phyloP scores from a whole-genome alignment of 129 eudicot species.

The Centaurea solstitialis region DNA sequence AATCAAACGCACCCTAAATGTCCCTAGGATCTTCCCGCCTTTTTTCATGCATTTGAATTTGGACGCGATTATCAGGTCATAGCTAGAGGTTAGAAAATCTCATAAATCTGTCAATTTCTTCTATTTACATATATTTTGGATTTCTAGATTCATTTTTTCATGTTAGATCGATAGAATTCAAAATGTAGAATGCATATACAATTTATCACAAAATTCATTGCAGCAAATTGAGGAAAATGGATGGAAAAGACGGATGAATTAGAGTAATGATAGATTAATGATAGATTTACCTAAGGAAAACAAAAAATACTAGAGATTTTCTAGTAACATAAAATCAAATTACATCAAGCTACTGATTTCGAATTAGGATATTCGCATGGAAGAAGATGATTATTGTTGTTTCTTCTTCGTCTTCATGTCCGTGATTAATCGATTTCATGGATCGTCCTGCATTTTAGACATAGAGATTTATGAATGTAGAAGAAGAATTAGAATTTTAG shows the following conservation, averaged over 20 bases:
- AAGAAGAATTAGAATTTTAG: slow-evolving; percentile 4
- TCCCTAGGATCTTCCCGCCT: too few species aligned
- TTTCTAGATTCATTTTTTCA: too few species aligned
- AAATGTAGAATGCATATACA: neutral
- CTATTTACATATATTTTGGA: too few species aligned
- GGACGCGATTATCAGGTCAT: too few species aligned
- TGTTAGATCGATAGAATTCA: neutral
- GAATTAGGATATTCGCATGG: slow-evolving; percentile 19
- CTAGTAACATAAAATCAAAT: slow-evolving; percentile 13
- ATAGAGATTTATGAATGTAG: slow-evolving; percentile 15
- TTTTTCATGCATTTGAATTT: too few species aligned
- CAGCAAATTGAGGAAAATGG: slow-evolving; percentile 8
- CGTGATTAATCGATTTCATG: slow-evolving; percentile 9
- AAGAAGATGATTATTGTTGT: slow-evolving; percentile 26
- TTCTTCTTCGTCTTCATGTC: slow-evolving; percentile 19
- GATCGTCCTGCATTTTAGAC: slow-evolving; percentile 36
- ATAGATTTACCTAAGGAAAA: slow-evolving; percentile 6
- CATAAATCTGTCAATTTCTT: too few species aligned
- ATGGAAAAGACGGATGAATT: neutral
- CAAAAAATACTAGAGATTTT: slow-evolving; percentile 2
- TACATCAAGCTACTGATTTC: slow-evolving; percentile 16
- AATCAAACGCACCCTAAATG: too few species aligned
- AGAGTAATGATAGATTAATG: slow-evolving; percentile 4
- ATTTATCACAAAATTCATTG: slow-evolving; percentile 2
- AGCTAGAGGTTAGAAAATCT: too few species aligned